Base-by-base conservation (phyloP, 2,329 filamentous ascomycete species). In the Coleophoma eucalyptorum region DNA sequence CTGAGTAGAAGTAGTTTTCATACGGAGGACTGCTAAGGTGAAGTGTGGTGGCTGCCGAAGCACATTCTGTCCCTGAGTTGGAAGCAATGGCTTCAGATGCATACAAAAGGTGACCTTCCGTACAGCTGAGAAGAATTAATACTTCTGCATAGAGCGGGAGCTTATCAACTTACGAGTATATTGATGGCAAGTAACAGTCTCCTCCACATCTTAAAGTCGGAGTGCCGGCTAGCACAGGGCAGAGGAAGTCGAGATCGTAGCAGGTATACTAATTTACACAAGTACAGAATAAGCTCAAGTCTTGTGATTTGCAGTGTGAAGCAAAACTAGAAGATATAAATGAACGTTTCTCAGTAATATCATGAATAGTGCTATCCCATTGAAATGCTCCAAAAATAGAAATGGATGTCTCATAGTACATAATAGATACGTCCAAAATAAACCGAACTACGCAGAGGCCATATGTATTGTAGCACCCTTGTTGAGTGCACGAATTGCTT, bases 1-100 rank as follows among this genome's bases (percentile, higher is more conserved):
- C 82, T 0, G 81, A 84, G 56, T 83, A 81, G 66, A 87, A 84
- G 65, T 81, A 84, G 59, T 86, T 85, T 37, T 81, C 72, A 53
- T 85, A 84, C 0, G 82, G 82, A 1, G 76, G 73, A n/a, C 51
- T 52, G 21, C 51, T 54, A 1, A 59, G 50, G 21, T 57, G 50
- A 5, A 59, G 48, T 4, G 50, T 52, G 13, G 52, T 58, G 5
- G 52, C 32, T 12, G 15, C 41, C 31, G 26, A 26, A 7, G 26
- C 26, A 26, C 26, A 26, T 5, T 5, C 4, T 26, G 26, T 26
- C 26, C 10, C 26, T 5, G 26, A 26, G 26, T 8, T 26, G 26
- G 26, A 5, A 26, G 26, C 10, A 26, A 26, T 8, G 10, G 26
- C 26, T 8, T 26, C 4, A 8, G 26, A 8, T 26, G 26, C 3